A percentile compares a stretch with the other conserved stretches of the same genome.
Evolutionary conservation across 495 filamentous ascomycete species (phyloP).

Genomic region (Neurospora sp.): DNA sequence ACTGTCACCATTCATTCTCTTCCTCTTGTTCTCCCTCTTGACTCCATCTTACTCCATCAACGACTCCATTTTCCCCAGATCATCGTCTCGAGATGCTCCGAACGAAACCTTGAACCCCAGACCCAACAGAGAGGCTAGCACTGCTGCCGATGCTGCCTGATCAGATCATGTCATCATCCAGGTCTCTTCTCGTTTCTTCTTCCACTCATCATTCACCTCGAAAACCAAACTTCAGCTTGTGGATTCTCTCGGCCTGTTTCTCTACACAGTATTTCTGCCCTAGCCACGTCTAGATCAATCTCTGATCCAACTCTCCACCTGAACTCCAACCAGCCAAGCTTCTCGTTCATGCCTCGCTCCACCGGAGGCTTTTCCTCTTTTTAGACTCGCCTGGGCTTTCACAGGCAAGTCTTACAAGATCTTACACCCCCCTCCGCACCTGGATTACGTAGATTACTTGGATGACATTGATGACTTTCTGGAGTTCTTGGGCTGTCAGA

Average conservation of each 20-base stretch:
- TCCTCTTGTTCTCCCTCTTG: neutral
- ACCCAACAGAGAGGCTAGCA: neutral
- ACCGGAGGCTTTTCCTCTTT: neutral
- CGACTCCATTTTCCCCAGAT: neutral
- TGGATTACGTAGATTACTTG: neutral
- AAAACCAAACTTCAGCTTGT: neutral
- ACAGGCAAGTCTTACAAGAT: neutral
- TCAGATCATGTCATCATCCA: neutral
- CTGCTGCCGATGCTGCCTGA: neutral
- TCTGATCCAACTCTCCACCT: neutral
- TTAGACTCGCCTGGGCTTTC: neutral
- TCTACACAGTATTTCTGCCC: neutral
- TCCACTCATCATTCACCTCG: neutral
- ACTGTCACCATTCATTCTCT: neutral
- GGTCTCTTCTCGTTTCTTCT: neutral
- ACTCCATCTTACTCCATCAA: neutral
- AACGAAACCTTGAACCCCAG: neutral
- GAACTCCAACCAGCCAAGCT: neutral
- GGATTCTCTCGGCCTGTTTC: neutral
- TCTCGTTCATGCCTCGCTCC: neutral
- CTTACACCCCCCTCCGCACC: neutral
- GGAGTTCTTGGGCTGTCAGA: neutral
- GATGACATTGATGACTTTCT: neutral
- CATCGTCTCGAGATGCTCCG: neutral
- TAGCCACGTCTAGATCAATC: neutral